Evolutionary conservation across 73 alveolate species (phyloP).

Genomic region (Symbiodinium pilosum): DNA sequence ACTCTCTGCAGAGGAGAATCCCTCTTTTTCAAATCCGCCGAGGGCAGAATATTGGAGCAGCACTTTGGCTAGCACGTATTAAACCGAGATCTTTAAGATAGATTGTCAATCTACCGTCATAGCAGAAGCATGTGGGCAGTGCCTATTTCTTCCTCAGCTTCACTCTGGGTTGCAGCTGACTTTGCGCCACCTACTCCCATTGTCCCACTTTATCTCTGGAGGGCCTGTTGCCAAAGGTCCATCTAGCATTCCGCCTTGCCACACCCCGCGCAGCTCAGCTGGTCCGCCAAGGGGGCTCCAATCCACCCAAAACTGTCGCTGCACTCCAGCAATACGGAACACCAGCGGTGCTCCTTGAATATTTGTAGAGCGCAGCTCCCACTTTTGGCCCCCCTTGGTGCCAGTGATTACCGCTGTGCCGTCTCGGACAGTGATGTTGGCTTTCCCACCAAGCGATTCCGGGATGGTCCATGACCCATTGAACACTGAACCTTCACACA

Average conservation of each 20-base stretch:
- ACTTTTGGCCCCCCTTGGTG: background rate
- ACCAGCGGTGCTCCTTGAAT: conserved; percentile 79
- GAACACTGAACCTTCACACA: conserved; percentile 65
- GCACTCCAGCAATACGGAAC: conserved; percentile 74
- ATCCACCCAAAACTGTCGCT: conserved; percentile 90
- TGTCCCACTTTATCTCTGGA: conserved; percentile 74
- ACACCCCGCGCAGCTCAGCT: conserved; percentile 70
- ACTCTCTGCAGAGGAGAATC: too few species aligned
- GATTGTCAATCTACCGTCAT: too few species aligned
- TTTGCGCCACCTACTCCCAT: conserved; percentile 87
- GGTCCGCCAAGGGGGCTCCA: conserved; percentile 79
- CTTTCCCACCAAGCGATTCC: conserved; percentile 24
- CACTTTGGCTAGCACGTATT: background rate
- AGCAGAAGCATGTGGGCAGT: too few species aligned
- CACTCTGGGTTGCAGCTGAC: conserved; percentile 33
- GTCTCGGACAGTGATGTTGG: conserved; percentile 32
- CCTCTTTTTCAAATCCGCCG: too few species aligned
- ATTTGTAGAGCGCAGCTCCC: conserved; percentile 50
- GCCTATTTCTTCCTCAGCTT: background rate
- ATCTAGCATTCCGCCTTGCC: conserved; percentile 88
- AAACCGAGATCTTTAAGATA: too few species aligned
- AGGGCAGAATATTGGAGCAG: too few species aligned
- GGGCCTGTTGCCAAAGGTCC: conserved; percentile 93
- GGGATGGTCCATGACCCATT: conserved; percentile 82
- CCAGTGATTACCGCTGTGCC: conserved; percentile 70